Percentiles rank a stretch among this genome's conserved stretches.
Conservation (phyloP, 1,284 basidiomycete genomes). For the Puccinia coronata region DNA sequence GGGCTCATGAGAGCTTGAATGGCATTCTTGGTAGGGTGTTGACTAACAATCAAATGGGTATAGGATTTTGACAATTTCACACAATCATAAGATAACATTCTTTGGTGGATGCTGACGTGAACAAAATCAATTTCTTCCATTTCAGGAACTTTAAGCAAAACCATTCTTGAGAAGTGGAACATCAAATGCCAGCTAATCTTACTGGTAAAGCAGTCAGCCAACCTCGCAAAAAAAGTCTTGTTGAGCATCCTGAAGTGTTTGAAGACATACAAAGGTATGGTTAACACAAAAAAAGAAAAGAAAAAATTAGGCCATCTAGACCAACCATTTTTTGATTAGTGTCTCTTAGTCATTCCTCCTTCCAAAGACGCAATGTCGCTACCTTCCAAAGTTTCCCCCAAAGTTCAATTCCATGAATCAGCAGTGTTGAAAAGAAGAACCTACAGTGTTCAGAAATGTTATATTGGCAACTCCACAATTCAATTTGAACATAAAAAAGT, state of each 20-base stretch:
- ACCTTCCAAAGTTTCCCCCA: background rate
- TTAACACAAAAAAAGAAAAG: background rate
- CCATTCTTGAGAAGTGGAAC: slow-evolving; percentile 13
- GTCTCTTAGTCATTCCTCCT: background rate
- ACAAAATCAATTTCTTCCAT: background rate
- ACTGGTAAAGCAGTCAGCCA: background rate
- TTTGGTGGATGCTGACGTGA: background rate
- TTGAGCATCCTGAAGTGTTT: background rate
- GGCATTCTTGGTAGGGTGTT: background rate
- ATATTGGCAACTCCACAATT: slow-evolving; percentile 12
- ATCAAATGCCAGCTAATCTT: slow-evolving; percentile 1
- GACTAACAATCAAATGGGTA: background rate
- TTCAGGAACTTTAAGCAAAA: background rate
- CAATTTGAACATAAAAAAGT: background rate
- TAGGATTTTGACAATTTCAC: no score
- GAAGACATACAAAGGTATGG: background rate
- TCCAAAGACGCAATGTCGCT: background rate
- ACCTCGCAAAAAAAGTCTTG: background rate
- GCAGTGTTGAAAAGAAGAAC: background rate
- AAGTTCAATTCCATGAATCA: background rate
- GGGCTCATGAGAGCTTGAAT: background rate
- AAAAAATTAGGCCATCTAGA: background rate
- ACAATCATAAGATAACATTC: background rate
- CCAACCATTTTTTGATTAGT: background rate
- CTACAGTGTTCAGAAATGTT: background rate